These are phyloP conservation scores for Hygrophoropsis aurantiaca DNA, from an alignment of 768 basidiomycete species.

Conservation along the genomic window DNA sequence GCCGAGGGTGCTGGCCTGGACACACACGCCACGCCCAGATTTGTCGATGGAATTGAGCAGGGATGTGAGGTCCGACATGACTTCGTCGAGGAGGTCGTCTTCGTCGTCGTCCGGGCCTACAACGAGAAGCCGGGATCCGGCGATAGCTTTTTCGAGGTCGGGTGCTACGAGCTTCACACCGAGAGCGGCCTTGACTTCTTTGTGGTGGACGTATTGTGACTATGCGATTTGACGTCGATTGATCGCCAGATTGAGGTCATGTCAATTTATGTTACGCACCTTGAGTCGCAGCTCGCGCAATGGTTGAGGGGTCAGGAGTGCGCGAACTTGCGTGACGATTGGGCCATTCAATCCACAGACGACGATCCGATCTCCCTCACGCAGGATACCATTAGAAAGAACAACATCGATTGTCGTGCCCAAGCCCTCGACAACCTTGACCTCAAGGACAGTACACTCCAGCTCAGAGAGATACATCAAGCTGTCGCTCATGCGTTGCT, in stretches of 20 bases:
- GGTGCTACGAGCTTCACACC: slow-evolving; percentile 95
- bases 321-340: slow-evolving; percentile 92
- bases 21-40: slow-evolving; percentile 94
- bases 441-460: slow-evolving; percentile 97
- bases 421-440: slow-evolving; percentile 97
- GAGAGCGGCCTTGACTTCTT: slow-evolving; percentile 93
- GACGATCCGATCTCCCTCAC: slow-evolving; percentile 91
- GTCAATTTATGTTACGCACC: slow-evolving; percentile 42
- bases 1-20: slow-evolving; percentile 95
- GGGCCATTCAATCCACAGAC: slow-evolving; percentile 97
- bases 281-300: slow-evolving; percentile 94
- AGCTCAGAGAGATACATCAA: slow-evolving; percentile 98
- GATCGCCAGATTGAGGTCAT: not conserved
- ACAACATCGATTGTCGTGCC: slow-evolving; percentile 98
- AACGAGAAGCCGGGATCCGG: slow-evolving; percentile 91
- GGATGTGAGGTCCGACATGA: slow-evolving; percentile 93
- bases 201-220: slow-evolving; percentile 97
- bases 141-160: slow-evolving; percentile 96
- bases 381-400: slow-evolving; percentile 89
- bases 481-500: slow-evolving; percentile 95
- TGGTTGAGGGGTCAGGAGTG: slow-evolving; percentile 93
- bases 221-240: slow-evolving; percentile 35
- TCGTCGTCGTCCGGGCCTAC: slow-evolving; percentile 96
- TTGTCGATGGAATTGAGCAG: slow-evolving; percentile 90
- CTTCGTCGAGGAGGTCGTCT: slow-evolving; percentile 89